Percentiles rank a stretch among this genome's conserved stretches.
phyloP scores from a whole-genome alignment of 1,139 yeast species.

The Candida anutae region DNA sequence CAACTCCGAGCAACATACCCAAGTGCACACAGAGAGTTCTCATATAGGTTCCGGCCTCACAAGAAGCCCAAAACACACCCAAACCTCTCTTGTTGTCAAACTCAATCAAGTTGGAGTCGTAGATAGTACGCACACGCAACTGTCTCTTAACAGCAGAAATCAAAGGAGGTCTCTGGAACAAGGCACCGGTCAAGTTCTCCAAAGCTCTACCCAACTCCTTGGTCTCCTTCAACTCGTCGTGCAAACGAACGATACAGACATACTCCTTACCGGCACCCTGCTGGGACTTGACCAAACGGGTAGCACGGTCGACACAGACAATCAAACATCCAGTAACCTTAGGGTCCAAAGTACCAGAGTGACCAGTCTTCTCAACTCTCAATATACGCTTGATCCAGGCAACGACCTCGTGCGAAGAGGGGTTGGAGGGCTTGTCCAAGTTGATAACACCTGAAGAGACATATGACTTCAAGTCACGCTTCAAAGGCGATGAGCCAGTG shows the following conservation, averaged over 20 bases:
- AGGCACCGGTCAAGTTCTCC: slow-evolving; percentile 95
- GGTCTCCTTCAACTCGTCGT: slow-evolving; percentile 85
- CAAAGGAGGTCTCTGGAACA: slow-evolving; percentile 98
- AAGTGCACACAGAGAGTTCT: slow-evolving; percentile 97
- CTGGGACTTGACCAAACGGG: slow-evolving; percentile 95
- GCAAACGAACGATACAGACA: slow-evolving; percentile 94
- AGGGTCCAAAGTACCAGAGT: slow-evolving; percentile 97
- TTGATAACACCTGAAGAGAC: slow-evolving; percentile 93
- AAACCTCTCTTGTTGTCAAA: slow-evolving; percentile 95
- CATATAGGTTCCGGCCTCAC: slow-evolving; percentile 99
- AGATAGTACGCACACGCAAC: slow-evolving; percentile 94
- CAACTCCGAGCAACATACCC: slow-evolving; percentile 97
- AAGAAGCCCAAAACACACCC: slow-evolving; percentile 98
- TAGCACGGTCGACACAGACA: slow-evolving; percentile 96
- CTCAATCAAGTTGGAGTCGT: slow-evolving; percentile 91
- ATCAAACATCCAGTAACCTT: slow-evolving; percentile 97
- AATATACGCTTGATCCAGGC: slow-evolving; percentile 97
- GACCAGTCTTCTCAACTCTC: slow-evolving; percentile 96
- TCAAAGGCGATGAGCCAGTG: slow-evolving; percentile 88
- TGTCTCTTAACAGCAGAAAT: slow-evolving; percentile 99
- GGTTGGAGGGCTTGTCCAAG: slow-evolving; percentile 95
- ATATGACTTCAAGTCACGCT: slow-evolving; percentile 87
- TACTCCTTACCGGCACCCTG: slow-evolving; percentile 99
- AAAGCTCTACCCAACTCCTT: slow-evolving; percentile 82
- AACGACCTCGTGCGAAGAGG: slow-evolving; percentile 97